phyloP scores from a whole-genome alignment of 306 rosid species.

The Argentina anserina region DNA sequence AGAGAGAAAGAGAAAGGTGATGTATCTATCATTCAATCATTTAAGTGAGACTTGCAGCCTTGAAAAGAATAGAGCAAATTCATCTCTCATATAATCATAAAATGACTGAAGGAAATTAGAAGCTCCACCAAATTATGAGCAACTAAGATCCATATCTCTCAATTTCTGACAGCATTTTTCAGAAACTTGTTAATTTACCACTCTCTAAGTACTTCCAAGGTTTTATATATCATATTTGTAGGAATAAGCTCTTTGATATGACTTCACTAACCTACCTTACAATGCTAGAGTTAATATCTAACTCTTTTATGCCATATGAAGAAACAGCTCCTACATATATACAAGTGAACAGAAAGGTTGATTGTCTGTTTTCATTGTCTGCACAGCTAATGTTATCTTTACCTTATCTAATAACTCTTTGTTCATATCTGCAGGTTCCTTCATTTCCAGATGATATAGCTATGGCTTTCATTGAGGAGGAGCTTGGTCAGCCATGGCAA shows the following conservation, averaged over 20 bases:
- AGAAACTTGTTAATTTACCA: not conserved
- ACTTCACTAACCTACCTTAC: not conserved
- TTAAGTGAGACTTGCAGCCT: not conserved
- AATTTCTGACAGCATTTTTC: not conserved
- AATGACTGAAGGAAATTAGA: not conserved
- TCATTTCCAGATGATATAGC: conserved; percentile 97
- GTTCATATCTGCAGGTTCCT: conserved; percentile 68
- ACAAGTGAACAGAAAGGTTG: not conserved
- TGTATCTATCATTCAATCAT: too few species aligned
- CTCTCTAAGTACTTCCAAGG: not conserved
- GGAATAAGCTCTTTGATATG: not conserved
- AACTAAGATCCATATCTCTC: not conserved
- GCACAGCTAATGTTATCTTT: conserved; percentile 14
- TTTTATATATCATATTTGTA: not conserved
- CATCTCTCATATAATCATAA: not conserved
- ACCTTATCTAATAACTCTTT: conserved; percentile 33
- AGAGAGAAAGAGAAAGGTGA: too few species aligned
- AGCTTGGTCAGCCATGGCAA: conserved; percentile 97
- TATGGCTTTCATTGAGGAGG: conserved; percentile 94
- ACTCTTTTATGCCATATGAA: not conserved
- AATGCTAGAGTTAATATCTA: not conserved
- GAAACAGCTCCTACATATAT: conserved; percentile 2
- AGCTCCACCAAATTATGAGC: not conserved
- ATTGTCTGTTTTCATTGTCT: conserved; percentile 1
- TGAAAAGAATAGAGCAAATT: not conserved